phyloP scores from a whole-genome alignment of 306 rosid genomes.

The Rosa rugosa region DNA sequence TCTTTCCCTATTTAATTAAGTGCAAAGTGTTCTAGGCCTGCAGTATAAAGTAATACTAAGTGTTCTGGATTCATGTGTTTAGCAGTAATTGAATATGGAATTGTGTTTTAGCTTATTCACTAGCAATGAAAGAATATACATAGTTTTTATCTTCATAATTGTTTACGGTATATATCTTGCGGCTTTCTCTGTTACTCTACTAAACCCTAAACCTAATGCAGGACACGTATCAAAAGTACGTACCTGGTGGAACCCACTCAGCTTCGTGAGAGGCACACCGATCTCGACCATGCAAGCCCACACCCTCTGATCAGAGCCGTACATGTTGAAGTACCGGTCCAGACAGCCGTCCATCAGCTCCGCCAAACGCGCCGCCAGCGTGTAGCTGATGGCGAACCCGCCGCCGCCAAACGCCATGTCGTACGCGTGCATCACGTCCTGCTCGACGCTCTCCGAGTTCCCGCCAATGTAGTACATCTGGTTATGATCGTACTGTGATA shows the following conservation, averaged over 20 bases:
- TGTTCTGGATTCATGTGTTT: no score
- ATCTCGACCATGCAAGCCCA: constrained; percentile 82
- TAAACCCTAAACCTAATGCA: no score
- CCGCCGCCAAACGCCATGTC: constrained; percentile 99
- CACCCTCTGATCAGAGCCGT: constrained; percentile 93
- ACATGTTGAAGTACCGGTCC: constrained; percentile 60
- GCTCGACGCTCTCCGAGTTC: constrained; percentile 93
- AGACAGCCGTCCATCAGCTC: constrained; percentile 72
- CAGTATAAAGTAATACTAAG: no score
- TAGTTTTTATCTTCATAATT: no score
- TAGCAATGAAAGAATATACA: no score
- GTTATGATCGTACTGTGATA: constrained; percentile 67
- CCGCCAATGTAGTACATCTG: constrained; percentile 79
- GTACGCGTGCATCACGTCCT: constrained; percentile 68
- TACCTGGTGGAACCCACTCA: constrained; percentile 95
- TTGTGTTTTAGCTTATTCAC: no score
- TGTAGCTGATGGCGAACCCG: constrained; percentile 77
- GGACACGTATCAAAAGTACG: background rate
- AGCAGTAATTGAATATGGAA: no score
- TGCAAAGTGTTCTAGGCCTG: no score
- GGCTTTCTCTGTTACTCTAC: background rate
- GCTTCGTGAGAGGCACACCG: constrained; percentile 78
- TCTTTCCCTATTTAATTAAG: no score
- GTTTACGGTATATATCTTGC: no score
- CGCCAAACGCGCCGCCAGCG: constrained; percentile 72